phyloP scores from a whole-genome alignment of 2,329 filamentous ascomycete species.

The Hypomyces rosellus region DNA sequence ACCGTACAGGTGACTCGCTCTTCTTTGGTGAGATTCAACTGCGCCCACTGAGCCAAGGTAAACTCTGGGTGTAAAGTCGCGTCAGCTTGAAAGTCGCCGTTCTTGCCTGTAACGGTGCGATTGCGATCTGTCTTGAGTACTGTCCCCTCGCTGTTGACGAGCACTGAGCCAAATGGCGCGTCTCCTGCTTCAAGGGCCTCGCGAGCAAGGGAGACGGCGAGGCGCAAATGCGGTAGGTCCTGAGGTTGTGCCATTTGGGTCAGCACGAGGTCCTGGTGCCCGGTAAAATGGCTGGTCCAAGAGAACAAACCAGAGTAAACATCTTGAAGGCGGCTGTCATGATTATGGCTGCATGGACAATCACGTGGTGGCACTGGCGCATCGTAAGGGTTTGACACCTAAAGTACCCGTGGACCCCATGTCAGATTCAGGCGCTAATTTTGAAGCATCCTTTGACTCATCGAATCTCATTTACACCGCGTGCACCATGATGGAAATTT shows the following conservation, averaged over 20 bases:
- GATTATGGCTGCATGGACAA: too few species aligned
- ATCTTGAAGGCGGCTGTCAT: too few species aligned
- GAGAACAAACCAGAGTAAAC: too few species aligned
- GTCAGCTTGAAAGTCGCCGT: constrained; percentile 21
- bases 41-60: constrained; percentile 30
- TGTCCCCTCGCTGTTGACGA: constrained; percentile 22
- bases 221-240: constrained; percentile 1
- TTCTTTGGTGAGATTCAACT: constrained; percentile 28
- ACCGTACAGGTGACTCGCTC: constrained; percentile 33
- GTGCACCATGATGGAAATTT: too few species aligned
- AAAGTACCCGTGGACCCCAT: too few species aligned
- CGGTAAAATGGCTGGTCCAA: too few species aligned
- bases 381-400: too few species aligned
- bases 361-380: too few species aligned
- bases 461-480: too few species aligned
- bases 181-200: constrained; percentile 32
- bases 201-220: constrained; percentile 17
- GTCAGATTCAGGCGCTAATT: too few species aligned
- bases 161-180: constrained; percentile 31
- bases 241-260: constrained; percentile 1
- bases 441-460: too few species aligned
- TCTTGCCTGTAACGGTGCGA: constrained; percentile 24
- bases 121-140: constrained; percentile 29
- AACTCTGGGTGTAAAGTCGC: constrained; percentile 31
- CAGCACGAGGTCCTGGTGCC: too few species aligned